Base-by-base conservation (phyloP, 441 rosid species). In the Jatropha podagrica region DNA sequence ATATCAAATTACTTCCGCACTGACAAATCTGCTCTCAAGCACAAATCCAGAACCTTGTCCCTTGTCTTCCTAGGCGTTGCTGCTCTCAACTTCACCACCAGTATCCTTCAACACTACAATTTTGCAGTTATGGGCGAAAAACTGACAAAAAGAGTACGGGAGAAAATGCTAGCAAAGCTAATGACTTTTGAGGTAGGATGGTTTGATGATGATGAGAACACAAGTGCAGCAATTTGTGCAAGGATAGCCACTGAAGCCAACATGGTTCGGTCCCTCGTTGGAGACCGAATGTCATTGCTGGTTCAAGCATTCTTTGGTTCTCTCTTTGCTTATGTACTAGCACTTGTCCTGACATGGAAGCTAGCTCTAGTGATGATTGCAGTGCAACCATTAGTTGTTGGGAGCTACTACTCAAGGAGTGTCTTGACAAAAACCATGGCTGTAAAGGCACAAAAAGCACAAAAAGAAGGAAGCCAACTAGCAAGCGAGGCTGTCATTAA, bases 111-210 rank as follows among this genome's bases (percentile, higher is more conserved):
- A 76, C 95, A 89, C 83, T 85, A 89, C 79, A 87, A 78, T 68
- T 91, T 91, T 73, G 81, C 90, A 6, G 77, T 88, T 63, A 91
- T 87, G 91, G 95, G 95, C 27, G 95, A 91, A 81, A 85, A 77
- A 75, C 60, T 91, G 76, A 91, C 93, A 2, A 89, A 81, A 79
- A 86, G 95, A 69, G 83, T 91, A 14, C 68, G 93, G 38, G 95
- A 89, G 78, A 86, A 74, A 59, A 56, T 88, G 69, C 89, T 91
- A 0, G 79, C 61, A 54, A 86, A 85, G 88, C 80, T 91, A 70
- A 79, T 91, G 90, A 88, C 86, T 52, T 89, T 91, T 18, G 93
- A 91, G 81, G 70, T 89, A 18, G 88, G 88, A 51, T 91, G 93
- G 93, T 91, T 85, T 48, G 93, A 91, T 77, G 84, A 85, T 32